Percentiles rank a stretch among this genome's conserved stretches.
These are phyloP conservation scores for Sporisorium iseilematis-ciliati DNA, from an alignment of 1,284 basidiomycete species.

Conservation along the genomic window DNA sequence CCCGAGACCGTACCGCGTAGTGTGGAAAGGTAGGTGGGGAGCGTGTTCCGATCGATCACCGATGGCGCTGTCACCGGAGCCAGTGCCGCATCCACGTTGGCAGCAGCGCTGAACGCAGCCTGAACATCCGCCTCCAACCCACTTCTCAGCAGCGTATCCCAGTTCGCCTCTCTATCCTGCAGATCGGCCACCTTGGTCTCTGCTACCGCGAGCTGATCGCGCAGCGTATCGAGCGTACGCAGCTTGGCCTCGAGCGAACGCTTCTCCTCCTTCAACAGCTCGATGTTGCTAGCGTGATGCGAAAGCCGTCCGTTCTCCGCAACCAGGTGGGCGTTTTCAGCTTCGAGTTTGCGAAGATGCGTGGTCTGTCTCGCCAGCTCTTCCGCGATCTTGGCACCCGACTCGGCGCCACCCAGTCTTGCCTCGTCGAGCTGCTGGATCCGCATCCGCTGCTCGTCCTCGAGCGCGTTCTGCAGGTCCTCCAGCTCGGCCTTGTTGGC, in stretches of 20 bases:
- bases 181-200: constrained; percentile 61
- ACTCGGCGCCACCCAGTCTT: constrained; percentile 18
- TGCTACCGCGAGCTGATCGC: constrained; percentile 35
- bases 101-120: constrained; percentile 46
- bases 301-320: constrained; percentile 51
- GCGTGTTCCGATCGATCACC: constrained; percentile 32
- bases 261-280: constrained; percentile 65
- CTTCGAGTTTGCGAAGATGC: constrained; percentile 50
- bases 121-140: constrained; percentile 27
- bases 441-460: constrained; percentile 48
- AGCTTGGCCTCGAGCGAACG: constrained; percentile 55
- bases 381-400: constrained; percentile 35
- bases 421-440: constrained; percentile 19
- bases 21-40: constrained; percentile 51
- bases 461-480: constrained; percentile 51
- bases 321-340: constrained; percentile 38
- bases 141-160: constrained; percentile 28
- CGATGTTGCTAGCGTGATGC: constrained; percentile 41
- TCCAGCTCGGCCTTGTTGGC: constrained; percentile 42
- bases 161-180: constrained; percentile 45
- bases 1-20: constrained; percentile 54
- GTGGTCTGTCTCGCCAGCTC: constrained; percentile 41
- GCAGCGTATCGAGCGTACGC: constrained; percentile 46
- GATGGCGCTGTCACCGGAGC: constrained; percentile 20
- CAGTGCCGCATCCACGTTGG: constrained; percentile 23